Evolutionary conservation across 805 yeast genomes (phyloP), one percentile per base, ranked within the genome.

Genomic region (Wickerhamiella kurtzmanii): DNA sequence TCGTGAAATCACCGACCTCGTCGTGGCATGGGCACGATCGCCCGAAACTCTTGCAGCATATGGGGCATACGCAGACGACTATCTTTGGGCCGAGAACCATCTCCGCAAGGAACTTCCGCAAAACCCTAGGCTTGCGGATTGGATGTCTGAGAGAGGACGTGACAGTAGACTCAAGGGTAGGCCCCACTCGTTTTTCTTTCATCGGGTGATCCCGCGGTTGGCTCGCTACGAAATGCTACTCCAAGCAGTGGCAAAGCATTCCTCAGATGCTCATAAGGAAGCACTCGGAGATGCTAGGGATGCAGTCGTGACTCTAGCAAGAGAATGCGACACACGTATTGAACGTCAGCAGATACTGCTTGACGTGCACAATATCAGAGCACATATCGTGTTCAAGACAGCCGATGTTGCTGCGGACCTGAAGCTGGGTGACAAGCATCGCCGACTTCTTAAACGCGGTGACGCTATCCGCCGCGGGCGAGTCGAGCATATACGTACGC

Each of bases 201-300:
- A 75, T 36, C 75, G 80, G 0, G 75, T 76, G 41, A 68, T 74
- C 44, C 75, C 75, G 3, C 71, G 78, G 4, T 60, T 76, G 17
- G 76, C 75, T 38, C 65, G 79, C 41, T 67, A 82, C 46, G 79
- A 83, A 1, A 66, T 83, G 20, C 79, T 83, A 22, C 66, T 83
- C 17, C 59, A 64, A 11, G 81, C 84, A 17, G 74, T 83, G 35
- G 58, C 73, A 35, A 74, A 77, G 53, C 65, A 66, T 6, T 66
- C 65, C 18, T 65, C 69, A 3, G 67, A 75, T 43, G 71, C 73
- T 6, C 87, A 82, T 55, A 71, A 69, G 51, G 64, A 65, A 11
- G 63, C 74, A 18, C 58, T 82, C 19, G 64, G 69, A 2, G 67
- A 72, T 44, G 81, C 84, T 0, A 68, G 79, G 5, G 70, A 66